These are phyloP conservation scores for Ilex aquifolium DNA, from an alignment of 257 asterid genomes.

Conservation along the genomic window DNA sequence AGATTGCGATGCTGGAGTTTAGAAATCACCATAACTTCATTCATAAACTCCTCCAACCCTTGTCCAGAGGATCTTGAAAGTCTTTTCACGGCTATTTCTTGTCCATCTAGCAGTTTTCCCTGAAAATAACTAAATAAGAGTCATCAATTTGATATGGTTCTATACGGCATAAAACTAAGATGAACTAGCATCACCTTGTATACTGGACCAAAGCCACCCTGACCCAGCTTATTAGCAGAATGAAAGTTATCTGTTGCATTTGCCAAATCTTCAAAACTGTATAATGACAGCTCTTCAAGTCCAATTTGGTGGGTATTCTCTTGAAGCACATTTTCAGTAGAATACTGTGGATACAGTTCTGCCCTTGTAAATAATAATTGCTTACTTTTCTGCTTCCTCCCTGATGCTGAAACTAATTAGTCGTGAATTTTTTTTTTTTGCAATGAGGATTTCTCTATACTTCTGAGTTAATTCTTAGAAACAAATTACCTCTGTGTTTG, in stretches of 20 bases:
- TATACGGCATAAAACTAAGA: background rate
- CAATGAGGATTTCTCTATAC: background rate
- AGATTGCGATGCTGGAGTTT: slow-evolving; percentile 53
- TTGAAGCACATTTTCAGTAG: slow-evolving; percentile 13
- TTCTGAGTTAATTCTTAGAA: background rate
- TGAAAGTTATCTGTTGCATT: slow-evolving; percentile 45
- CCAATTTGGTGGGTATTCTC: slow-evolving; percentile 18
- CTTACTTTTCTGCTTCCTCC: slow-evolving; percentile 7
- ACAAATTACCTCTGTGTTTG: slow-evolving; percentile 37
- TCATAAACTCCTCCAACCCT: slow-evolving; percentile 48
- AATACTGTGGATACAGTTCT: slow-evolving; percentile 5
- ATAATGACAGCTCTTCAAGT: slow-evolving; percentile 40
- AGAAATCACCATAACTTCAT: slow-evolving; percentile 44
- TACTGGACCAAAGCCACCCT: slow-evolving; percentile 69
- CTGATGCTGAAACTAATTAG: slow-evolving; percentile 23
- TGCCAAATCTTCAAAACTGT: slow-evolving; percentile 26
- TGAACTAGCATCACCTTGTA: slow-evolving; percentile 36
- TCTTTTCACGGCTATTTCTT: slow-evolving; percentile 43
- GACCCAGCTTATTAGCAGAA: slow-evolving; percentile 36
- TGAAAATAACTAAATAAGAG: background rate
- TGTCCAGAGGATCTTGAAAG: slow-evolving; percentile 44
- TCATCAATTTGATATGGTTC: background rate
- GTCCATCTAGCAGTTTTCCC: slow-evolving; percentile 40
- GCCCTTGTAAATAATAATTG: background rate
- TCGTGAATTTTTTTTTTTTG: background rate